A percentile compares a stretch with the other conserved stretches of the same genome.
phyloP scores from a whole-genome alignment of 2,329 filamentous ascomycete genomes.

The Fusarium sacchari region DNA sequence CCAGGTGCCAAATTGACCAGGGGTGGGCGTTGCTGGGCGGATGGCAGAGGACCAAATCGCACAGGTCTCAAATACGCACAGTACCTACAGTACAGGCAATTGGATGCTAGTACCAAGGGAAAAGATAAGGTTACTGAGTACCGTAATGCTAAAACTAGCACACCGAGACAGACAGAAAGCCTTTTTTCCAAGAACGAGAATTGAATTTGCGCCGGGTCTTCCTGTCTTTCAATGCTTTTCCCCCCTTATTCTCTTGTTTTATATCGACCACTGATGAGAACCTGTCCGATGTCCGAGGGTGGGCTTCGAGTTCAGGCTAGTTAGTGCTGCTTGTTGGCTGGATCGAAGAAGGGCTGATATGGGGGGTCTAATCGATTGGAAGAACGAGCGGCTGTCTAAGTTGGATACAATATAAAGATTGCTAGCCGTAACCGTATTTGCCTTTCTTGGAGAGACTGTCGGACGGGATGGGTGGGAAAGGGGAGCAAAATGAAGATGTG shows the following conservation, averaged over 20 bases:
- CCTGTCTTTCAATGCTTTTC: conserved; percentile 4
- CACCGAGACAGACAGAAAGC: conserved; percentile 28
- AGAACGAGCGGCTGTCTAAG: conserved; percentile 31
- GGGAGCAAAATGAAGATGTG: conserved; percentile 37
- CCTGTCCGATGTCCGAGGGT: conserved; percentile 7
- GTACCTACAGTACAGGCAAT: conserved; percentile 4
- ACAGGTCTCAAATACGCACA: conserved; percentile 36
- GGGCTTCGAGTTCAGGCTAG: conserved; percentile 3
- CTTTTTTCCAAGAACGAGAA: conserved; percentile 23
- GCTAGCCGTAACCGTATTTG: conserved; percentile 25
- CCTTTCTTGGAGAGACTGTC: conserved; percentile 24
- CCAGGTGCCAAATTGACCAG: conserved; percentile 37
- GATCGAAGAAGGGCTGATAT: background rate
- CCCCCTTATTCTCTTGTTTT: background rate
- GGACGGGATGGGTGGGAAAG: conserved; percentile 46
- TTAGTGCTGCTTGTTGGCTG: background rate
- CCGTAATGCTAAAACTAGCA: conserved; percentile 21
- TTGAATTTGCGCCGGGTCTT: conserved; percentile 24
- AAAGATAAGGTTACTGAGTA: conserved; percentile 32
- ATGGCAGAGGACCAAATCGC: conserved; percentile 34
- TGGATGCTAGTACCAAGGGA: background rate
- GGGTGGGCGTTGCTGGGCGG: conserved; percentile 42
- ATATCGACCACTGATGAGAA: conserved; percentile 12
- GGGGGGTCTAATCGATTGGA: background rate
- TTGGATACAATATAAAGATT: conserved; percentile 28